Percentiles rank a stretch among this genome's conserved stretches.
Evolutionary conservation across 169 alveolate genomes (phyloP).

Genomic region (Eimeria praecox): DNA sequence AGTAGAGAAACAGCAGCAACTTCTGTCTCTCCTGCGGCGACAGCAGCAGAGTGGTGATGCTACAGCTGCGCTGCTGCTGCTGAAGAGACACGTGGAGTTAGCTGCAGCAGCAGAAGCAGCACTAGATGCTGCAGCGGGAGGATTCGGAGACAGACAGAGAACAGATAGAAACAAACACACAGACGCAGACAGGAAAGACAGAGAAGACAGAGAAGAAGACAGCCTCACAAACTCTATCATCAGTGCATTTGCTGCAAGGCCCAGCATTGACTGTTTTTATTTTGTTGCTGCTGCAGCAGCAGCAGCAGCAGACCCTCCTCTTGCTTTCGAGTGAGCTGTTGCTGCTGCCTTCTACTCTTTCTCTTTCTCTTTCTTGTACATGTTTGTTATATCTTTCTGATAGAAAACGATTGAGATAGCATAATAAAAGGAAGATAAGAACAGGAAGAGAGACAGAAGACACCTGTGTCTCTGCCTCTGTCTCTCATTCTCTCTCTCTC

Average conservation of each 20-base stretch:
- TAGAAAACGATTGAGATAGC: no score
- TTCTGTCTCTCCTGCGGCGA: constrained; percentile 34
- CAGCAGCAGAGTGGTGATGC: constrained; percentile 42
- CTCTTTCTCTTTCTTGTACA: not conserved
- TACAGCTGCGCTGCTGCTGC: constrained; percentile 38
- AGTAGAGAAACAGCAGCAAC: constrained; percentile 1
- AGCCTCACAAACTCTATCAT: not conserved
- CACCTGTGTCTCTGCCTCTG: not conserved
- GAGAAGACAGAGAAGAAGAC: not conserved
- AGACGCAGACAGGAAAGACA: not conserved
- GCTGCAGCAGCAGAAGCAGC: constrained; percentile 56
- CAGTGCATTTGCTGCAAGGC: constrained; percentile 3
- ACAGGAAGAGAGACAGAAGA: not conserved
- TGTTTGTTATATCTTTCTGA: not conserved
- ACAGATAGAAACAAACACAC: not conserved
- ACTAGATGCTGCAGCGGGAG: not conserved
- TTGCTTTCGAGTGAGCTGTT: not conserved
- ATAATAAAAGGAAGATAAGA: not conserved
- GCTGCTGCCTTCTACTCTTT: not conserved
- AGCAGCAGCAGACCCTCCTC: not conserved
- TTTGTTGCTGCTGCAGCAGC: constrained; percentile 25
- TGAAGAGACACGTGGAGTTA: constrained; percentile 1
- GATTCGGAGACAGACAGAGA: not conserved
- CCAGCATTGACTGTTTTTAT: constrained; percentile 4
- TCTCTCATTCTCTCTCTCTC: not conserved